A percentile compares a stretch with the other conserved stretches of the same genome.
Conservation (phyloP, 768 basidiomycete genomes). For the Rossbeevera mucosa region DNA sequence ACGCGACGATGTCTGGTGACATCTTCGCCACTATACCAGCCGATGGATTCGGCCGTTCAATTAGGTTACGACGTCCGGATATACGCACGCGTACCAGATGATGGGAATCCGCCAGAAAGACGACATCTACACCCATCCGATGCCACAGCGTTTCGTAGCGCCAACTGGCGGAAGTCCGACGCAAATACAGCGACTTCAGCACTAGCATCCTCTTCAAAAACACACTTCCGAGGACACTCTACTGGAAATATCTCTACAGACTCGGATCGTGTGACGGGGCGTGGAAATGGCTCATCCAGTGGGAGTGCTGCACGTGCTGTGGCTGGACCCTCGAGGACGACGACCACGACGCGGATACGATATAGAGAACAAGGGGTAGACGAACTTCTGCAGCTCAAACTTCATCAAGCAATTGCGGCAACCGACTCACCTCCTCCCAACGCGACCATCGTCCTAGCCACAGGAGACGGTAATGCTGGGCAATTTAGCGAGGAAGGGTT, state of each 20-base stretch:
- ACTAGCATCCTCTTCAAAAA: constrained; percentile 3
- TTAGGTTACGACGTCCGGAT: constrained; percentile 74
- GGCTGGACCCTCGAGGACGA: constrained; percentile 14
- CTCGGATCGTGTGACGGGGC: constrained; percentile 18
- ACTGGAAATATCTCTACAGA: constrained; percentile 25
- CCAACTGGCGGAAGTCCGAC: constrained; percentile 23
- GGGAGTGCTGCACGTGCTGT: constrained; percentile 10
- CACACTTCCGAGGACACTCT: constrained; percentile 14
- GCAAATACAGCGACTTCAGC: background rate
- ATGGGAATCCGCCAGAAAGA: constrained; percentile 59
- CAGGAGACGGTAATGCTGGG: constrained; percentile 89
- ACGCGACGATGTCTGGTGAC: constrained; percentile 73
- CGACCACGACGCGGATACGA: constrained; percentile 41
- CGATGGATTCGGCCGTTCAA: constrained; percentile 65
- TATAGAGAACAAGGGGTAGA: constrained; percentile 94
- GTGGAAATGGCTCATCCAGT: background rate
- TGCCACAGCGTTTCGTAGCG: constrained; percentile 9
- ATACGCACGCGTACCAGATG: constrained; percentile 66
- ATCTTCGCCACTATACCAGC: constrained; percentile 80
- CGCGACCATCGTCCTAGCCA: constrained; percentile 85
- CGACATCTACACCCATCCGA: constrained; percentile 16
- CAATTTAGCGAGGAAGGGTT: constrained; percentile 95
- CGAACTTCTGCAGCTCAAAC: constrained; percentile 88
- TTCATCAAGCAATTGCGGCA: constrained; percentile 79
- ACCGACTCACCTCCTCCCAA: constrained; percentile 59